These are phyloP conservation scores for Hirschfeldia incana DNA, from an alignment of 345 rosid species.

Conservation along the genomic window DNA sequence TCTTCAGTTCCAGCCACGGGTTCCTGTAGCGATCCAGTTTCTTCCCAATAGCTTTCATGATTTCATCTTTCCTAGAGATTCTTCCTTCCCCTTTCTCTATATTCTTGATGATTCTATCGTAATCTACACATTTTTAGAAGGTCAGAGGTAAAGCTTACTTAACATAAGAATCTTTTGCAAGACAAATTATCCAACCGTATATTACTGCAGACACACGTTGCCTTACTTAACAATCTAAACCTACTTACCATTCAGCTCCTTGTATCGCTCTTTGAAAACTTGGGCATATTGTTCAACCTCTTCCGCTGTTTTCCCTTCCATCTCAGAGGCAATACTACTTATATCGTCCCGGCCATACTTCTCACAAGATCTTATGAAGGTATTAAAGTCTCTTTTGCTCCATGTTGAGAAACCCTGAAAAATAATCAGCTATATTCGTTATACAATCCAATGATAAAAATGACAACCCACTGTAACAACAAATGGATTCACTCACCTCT, in stretches of 20 bases:
- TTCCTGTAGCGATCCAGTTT: slow-evolving; percentile 96
- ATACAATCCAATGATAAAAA: slow-evolving; percentile 43
- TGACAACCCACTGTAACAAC: slow-evolving; percentile 15
- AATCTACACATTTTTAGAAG: slow-evolving; percentile 49
- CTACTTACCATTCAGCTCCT: slow-evolving; percentile 73
- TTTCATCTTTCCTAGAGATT: slow-evolving; percentile 93
- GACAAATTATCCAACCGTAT: slow-evolving; percentile 7
- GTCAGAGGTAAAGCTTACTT: slow-evolving; percentile 3
- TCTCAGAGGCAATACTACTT: slow-evolving; percentile 78
- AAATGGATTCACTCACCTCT: slow-evolving; percentile 56
- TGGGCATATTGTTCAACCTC: slow-evolving; percentile 92
- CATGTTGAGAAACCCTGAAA: slow-evolving; percentile 92
- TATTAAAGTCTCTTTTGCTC: slow-evolving; percentile 91
- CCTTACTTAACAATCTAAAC: slow-evolving; percentile 40
- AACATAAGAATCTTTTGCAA: neutral
- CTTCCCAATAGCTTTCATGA: slow-evolving; percentile 98
- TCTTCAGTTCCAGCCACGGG: slow-evolving; percentile 96
- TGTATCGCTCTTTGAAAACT: slow-evolving; percentile 84
- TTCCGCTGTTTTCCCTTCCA: slow-evolving; percentile 92
- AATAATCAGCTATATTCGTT: slow-evolving; percentile 42
- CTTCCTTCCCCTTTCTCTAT: slow-evolving; percentile 97
- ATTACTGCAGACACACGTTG: slow-evolving; percentile 29
- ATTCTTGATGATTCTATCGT: slow-evolving; percentile 94
- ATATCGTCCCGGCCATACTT: slow-evolving; percentile 91
- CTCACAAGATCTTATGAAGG: slow-evolving; percentile 93